phyloP scores from a whole-genome alignment of 2,329 filamentous ascomycete species.

The Kalaharituber pfeilii region DNA sequence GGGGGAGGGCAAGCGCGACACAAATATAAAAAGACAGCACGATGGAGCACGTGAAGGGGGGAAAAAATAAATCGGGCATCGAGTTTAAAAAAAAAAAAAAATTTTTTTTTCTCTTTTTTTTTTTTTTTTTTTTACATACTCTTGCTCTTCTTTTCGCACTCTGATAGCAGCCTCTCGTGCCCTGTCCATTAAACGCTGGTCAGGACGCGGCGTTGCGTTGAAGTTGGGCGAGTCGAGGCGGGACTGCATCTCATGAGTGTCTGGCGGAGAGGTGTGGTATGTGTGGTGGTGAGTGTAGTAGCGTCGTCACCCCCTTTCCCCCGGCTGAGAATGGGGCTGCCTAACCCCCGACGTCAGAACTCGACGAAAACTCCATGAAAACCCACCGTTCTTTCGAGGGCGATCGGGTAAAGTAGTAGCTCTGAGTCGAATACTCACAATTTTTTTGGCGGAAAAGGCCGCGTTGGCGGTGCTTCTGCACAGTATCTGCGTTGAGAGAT shows the following conservation, averaged over 20 bases:
- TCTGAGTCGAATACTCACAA: conserved; percentile 14
- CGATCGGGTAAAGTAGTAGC: conserved; percentile 16
- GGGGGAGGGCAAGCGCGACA: not conserved
- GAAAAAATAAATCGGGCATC: no score
- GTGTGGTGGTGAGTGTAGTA: not conserved
- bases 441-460: conserved; percentile 9
- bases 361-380: conserved; percentile 12
- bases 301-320: conserved; percentile 1
- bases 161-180: not conserved
- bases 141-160: not conserved
- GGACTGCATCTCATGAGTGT: conserved; percentile 1
- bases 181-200: not conserved
- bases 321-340: not conserved
- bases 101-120: not conserved
- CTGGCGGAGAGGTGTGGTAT: not conserved
- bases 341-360: not conserved
- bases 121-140: not conserved
- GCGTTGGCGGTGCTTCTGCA: conserved; percentile 6
- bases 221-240: conserved; percentile 1
- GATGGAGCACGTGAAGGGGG: no score
- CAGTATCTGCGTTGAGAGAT: conserved; percentile 9
- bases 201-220: not conserved
- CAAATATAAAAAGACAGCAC: not conserved
- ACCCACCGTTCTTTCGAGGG: conserved; percentile 13
- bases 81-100: not conserved